Base-by-base conservation (phyloP, 352 stramenopile genomes). In the Phytophthora rubi region DNA sequence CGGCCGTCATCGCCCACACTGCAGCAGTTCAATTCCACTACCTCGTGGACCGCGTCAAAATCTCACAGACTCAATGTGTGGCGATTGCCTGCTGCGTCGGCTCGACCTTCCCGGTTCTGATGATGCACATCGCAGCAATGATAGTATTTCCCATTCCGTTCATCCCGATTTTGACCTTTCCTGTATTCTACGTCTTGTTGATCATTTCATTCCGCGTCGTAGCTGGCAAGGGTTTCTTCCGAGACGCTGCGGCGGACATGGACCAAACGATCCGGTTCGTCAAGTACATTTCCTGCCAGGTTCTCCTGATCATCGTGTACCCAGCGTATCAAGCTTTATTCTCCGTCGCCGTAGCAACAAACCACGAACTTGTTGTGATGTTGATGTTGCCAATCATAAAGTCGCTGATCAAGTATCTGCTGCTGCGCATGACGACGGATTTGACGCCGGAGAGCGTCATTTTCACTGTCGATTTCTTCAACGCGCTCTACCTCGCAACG, bases 391-490 rank as follows among this genome's bases (percentile, higher is more conserved):
- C 62, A 3, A 15, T 62, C 1, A 45, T 70, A 8, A 70, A 70
- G 33, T 7, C 63, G 6, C 6, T 49, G 7, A 70, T 54, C 51
- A 67, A 67, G 30, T 61, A 61, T n/a, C 60, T 67, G 6, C 23
- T 67, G 0, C 45, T 53, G 26, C 49, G 47, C 10, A 53, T 18
- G 4, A 57, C 53, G 5, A 32, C 42, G 47, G 67, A 74, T 30
- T 12, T 62, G 16, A 64, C 65, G 39, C 67, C 67, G 4, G 39
- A 59, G 10, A 48, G 52, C 13, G 61, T 61, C 6, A 70, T 70
- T 32, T 62, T 74, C 28, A 65, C 54, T 0, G 54, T 52, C 12
- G 60, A 62, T 7, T 61, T 70, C 30, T 70, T 70, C 32, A 70
- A 74, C 32, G 45, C 67, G 7, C 21, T 70, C 18, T 70, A 65